A percentile compares a stretch with the other conserved stretches of the same genome.
phyloP scores from a whole-genome alignment of 306 rosid genomes.

The Gastrolobium bilobum region DNA sequence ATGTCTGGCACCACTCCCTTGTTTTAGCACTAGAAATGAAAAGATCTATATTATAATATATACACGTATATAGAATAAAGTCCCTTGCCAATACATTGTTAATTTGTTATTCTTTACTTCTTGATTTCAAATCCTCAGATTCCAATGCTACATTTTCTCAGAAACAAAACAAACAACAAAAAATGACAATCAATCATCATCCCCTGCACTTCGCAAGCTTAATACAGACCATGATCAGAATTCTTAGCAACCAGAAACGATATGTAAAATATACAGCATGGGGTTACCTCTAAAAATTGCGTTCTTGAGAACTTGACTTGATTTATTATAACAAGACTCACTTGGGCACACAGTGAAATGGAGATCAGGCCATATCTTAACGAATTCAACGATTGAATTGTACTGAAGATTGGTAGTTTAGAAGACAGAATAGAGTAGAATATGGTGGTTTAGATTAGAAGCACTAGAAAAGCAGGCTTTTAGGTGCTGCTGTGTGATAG shows the following conservation, averaged over 20 bases:
- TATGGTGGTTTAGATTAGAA: slow-evolving; percentile 53
- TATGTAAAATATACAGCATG: slow-evolving; percentile 30
- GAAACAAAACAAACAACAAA: slow-evolving; percentile 14
- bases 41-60: neutral
- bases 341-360: neutral
- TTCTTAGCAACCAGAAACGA: neutral
- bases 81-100: neutral
- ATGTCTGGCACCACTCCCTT: neutral
- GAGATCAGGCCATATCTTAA: slow-evolving; percentile 28
- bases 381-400: slow-evolving; percentile 49
- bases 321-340: slow-evolving; percentile 30
- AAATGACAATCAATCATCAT: slow-evolving; percentile 25
- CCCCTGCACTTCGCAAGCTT: slow-evolving; percentile 26
- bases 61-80: too few species aligned
- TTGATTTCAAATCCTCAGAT: slow-evolving; percentile 17
- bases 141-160: neutral
- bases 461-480: slow-evolving; percentile 43
- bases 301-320: slow-evolving; percentile 32
- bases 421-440: slow-evolving; percentile 42
- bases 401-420: slow-evolving; percentile 18
- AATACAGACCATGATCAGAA: slow-evolving; percentile 43
- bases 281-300: slow-evolving; percentile 50
- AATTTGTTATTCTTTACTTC: slow-evolving; percentile 2
- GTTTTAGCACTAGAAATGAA: neutral
- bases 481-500: slow-evolving; percentile 48